Conservation (phyloP, 805 yeast genomes). For the Metschnikowia proteae region DNA sequence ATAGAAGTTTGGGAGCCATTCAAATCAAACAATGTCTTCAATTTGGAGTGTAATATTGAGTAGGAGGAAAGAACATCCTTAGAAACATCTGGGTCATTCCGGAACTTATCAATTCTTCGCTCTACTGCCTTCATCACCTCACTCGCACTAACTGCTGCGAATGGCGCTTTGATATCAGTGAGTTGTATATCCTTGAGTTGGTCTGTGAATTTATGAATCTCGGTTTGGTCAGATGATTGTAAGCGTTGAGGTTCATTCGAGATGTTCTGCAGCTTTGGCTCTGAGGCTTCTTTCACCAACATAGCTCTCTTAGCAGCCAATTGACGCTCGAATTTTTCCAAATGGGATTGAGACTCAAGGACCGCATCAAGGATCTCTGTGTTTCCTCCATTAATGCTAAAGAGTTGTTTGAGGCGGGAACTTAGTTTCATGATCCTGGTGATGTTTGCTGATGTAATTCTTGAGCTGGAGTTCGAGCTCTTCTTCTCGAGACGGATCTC, state of each 20-base stretch:
- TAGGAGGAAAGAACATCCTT: conserved; percentile 5
- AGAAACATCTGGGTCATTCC: conserved; percentile 1
- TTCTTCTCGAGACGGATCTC: conserved; percentile 10
- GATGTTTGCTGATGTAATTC: conserved; percentile 10
- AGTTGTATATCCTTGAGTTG: conserved; percentile 9
- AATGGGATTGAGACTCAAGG: conserved; percentile 12
- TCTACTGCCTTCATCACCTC: conserved; percentile 8
- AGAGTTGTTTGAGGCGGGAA: conserved; percentile 11
- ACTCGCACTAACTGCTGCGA: conserved; percentile 2
- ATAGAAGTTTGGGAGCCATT: conserved; percentile 60
- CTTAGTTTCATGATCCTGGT: conserved; percentile 13
- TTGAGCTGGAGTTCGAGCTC: conserved; percentile 6
- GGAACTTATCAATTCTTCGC: conserved; percentile 1
- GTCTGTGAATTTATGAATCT: conserved; percentile 9
- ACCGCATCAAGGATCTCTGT: conserved; percentile 18
- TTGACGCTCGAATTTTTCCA: conserved; percentile 12
- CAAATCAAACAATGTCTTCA: conserved; percentile 10
- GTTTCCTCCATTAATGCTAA: conserved; percentile 15
- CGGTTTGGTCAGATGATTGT: conserved; percentile 16
- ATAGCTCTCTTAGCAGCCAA: conserved; percentile 4
- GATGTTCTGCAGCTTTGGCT: conserved; percentile 11
- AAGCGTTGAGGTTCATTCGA: conserved; percentile 8
- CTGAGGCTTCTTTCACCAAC: conserved; percentile 3
- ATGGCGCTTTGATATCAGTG: conserved; percentile 7
- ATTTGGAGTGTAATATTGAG: conserved; percentile 6